Conservation (phyloP, 2,329 filamentous ascomycete genomes). For the Colletotrichum brevisporum region DNA sequence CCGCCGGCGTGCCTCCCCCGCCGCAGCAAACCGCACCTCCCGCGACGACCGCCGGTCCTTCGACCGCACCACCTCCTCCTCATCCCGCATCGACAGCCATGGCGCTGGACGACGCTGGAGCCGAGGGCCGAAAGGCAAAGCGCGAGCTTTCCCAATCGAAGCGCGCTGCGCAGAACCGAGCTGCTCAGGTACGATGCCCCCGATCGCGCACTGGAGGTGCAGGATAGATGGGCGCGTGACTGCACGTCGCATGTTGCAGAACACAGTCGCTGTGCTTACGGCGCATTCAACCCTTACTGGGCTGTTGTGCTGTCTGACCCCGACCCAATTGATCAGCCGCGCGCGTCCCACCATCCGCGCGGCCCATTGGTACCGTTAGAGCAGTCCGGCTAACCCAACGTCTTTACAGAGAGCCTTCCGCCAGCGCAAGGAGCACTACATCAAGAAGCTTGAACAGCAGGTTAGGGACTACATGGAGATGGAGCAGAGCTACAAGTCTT, state of each 20-base stretch:
- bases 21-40: slow-evolving; percentile 34
- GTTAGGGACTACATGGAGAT: slow-evolving; percentile 85
- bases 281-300: background rate
- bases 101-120: slow-evolving; percentile 51
- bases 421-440: slow-evolving; percentile 97
- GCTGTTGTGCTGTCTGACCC: slow-evolving; percentile 38
- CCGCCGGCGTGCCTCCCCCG: slow-evolving; percentile 44
- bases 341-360: background rate
- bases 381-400: slow-evolving; percentile 45
- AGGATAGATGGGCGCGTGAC: slow-evolving; percentile 21
- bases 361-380: background rate
- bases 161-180: slow-evolving; percentile 95
- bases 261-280: slow-evolving; percentile 5
- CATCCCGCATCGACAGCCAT: slow-evolving; percentile 45
- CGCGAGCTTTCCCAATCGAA: slow-evolving; percentile 95
- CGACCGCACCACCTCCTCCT: slow-evolving; percentile 46
- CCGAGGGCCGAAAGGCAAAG: slow-evolving; percentile 82
- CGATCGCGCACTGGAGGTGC: background rate
- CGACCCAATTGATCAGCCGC: slow-evolving; percentile 1
- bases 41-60: slow-evolving; percentile 39
- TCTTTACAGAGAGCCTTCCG: slow-evolving; percentile 87
- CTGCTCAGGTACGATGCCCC: slow-evolving; percentile 81
- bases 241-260: slow-evolving; percentile 10
- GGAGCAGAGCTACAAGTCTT: slow-evolving; percentile 82
- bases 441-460: slow-evolving; percentile 96